Evolutionary conservation across 495 filamentous ascomycete genomes (phyloP).

Genomic region (Lichenothelia convexa): DNA sequence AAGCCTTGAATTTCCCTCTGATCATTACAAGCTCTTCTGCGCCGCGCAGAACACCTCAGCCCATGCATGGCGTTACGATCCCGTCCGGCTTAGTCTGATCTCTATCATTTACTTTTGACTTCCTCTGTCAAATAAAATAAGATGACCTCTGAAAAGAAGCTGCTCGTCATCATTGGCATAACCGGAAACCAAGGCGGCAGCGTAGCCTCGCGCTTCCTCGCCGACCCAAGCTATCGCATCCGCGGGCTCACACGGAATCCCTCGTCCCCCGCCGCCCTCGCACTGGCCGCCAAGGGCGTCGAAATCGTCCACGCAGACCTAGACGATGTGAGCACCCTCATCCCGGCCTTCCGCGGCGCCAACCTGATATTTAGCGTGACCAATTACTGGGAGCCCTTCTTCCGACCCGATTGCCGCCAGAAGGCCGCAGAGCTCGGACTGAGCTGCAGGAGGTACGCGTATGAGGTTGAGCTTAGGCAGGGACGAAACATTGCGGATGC

Average conservation of each 20-base stretch:
- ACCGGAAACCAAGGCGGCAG: slow-evolving; percentile 16
- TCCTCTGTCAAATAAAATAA: too few species aligned
- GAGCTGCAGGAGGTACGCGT: slow-evolving; percentile 25
- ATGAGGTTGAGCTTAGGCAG: slow-evolving; percentile 28
- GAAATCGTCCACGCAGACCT: slow-evolving; percentile 31
- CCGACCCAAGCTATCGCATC: slow-evolving; percentile 12
- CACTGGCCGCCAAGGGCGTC: slow-evolving; percentile 25
- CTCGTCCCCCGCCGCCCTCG: slow-evolving; percentile 18
- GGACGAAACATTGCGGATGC: slow-evolving; percentile 32
- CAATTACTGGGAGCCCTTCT: slow-evolving; percentile 28
- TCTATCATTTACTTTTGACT: too few species aligned
- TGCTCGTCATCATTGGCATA: too few species aligned
- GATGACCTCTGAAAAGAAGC: too few species aligned
- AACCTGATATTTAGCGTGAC: slow-evolving; percentile 35
- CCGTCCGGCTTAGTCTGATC: too few species aligned
- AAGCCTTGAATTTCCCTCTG: too few species aligned
- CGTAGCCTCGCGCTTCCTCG: slow-evolving; percentile 13
- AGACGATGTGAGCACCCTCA: slow-evolving; percentile 24
- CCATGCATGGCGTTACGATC: too few species aligned
- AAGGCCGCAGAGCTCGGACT: slow-evolving; percentile 13
- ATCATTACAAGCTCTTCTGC: too few species aligned
- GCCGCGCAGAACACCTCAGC: too few species aligned
- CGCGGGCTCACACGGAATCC: slow-evolving; percentile 18
- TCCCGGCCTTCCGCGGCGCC: slow-evolving; percentile 27
- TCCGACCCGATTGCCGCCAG: slow-evolving; percentile 13